phyloP scores from a whole-genome alignment of 768 basidiomycete species.

The Thelephora aurantiotincta region DNA sequence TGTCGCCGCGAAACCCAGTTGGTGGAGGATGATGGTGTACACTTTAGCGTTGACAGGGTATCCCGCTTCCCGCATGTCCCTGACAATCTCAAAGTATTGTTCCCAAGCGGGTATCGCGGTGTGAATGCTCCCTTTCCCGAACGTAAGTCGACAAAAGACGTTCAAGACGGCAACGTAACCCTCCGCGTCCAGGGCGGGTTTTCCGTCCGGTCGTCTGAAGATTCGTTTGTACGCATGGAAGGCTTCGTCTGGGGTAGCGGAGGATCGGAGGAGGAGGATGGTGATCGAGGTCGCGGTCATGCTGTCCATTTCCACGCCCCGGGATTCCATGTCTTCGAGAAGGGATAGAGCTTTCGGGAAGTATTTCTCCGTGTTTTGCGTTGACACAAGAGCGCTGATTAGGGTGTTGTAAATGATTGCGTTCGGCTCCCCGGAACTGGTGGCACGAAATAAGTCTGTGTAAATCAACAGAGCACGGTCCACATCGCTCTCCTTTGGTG shows the following conservation, averaged over 20 bases:
- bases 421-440: slow-evolving; percentile 17
- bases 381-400: slow-evolving; percentile 22
- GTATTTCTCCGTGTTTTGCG: slow-evolving; percentile 31
- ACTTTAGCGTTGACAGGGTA: slow-evolving; percentile 39
- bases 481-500: slow-evolving; percentile 27
- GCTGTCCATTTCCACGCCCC: slow-evolving; percentile 30
- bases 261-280: slow-evolving; percentile 53
- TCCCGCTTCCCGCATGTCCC: slow-evolving; percentile 64
- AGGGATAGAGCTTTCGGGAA: slow-evolving; percentile 33
- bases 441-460: slow-evolving; percentile 23
- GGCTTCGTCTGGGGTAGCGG: slow-evolving; percentile 40
- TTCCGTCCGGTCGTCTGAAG: slow-evolving; percentile 15
- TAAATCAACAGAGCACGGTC: slow-evolving; percentile 43
- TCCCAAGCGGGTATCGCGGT: slow-evolving; percentile 13
- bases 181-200: slow-evolving; percentile 30
- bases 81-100: slow-evolving; percentile 62
- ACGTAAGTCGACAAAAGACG: slow-evolving; percentile 45
- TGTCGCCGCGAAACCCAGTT: slow-evolving; percentile 31
- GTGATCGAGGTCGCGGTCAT: slow-evolving; percentile 35
- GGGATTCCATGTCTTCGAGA: slow-evolving; percentile 50
- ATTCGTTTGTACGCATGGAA: slow-evolving; percentile 42
- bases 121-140: slow-evolving; percentile 19
- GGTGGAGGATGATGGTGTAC: slow-evolving; percentile 54
- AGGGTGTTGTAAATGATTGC: slow-evolving; percentile 35
- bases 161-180: slow-evolving; percentile 54